These are phyloP conservation scores for Trichoderma brevicompactum DNA, from an alignment of 2,329 filamentous ascomycete species.

Conservation along the genomic window DNA sequence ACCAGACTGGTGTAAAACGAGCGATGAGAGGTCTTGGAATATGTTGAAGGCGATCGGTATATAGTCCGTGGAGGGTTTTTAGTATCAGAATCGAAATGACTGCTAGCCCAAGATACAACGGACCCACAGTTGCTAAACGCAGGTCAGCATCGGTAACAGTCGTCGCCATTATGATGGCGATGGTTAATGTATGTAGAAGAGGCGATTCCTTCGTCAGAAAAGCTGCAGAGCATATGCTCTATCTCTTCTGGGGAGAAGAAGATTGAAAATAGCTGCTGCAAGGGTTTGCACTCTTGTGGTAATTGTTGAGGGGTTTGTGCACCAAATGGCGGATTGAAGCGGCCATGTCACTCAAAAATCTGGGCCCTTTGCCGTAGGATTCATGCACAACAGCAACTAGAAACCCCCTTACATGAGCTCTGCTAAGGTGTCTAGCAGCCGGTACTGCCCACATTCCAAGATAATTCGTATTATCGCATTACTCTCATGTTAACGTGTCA, in stretches of 20 bases:
- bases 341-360: too few species aligned
- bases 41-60: slow-evolving; percentile 1
- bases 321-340: background rate
- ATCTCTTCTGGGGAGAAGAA: background rate
- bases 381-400: too few species aligned
- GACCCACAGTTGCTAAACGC: background rate
- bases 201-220: background rate
- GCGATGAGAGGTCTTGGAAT: slow-evolving; percentile 7
- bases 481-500: too few species aligned
- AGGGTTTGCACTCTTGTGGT: background rate
- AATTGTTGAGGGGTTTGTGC: slow-evolving; percentile 3
- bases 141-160: too few species aligned
- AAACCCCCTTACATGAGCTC: too few species aligned
- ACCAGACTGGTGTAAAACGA: background rate
- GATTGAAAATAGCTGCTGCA: background rate
- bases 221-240: too few species aligned
- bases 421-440: too few species aligned
- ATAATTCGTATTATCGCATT: too few species aligned
- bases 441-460: too few species aligned
- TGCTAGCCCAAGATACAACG: background rate
- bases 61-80: background rate
- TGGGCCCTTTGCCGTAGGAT: too few species aligned
- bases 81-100: background rate
- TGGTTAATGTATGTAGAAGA: background rate
- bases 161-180: background rate